Base-by-base conservation (phyloP, 2,329 filamentous ascomycete species). In the Ophiocordyceps camponoti-floridani region DNA sequence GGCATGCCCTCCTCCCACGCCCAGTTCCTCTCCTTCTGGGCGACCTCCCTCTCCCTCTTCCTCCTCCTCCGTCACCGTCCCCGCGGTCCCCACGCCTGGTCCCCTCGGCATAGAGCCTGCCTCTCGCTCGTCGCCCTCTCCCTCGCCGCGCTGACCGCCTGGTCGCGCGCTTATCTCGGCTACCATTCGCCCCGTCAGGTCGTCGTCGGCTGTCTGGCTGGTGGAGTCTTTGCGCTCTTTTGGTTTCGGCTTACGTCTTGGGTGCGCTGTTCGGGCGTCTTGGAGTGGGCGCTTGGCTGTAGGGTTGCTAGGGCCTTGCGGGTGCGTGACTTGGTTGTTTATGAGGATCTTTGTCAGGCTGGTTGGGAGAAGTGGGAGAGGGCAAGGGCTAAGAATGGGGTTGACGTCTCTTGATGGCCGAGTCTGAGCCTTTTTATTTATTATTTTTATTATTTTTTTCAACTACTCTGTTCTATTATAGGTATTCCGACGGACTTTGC, bases 1-100 rank as follows among this genome's bases (percentile, higher is more conserved):
- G 93, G 91, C 54, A 98, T 98, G 93, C 91, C 91, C 44, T 73
- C 68, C 41, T 95, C 88, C 35, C 91, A 98, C 64, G 84, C 91
- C 9, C 91, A 98, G 66, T 98, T 95, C 60, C 83, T 89, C 48
- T 75, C 82, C 46, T 98, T 86, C 68, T 96, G 94, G 73, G 82
- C 85, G 47, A 66, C 94, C 46, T 91, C 84, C 49, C 66, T 96
- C 47, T 70, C 77, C 23, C 69, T 98, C 18, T 96, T 96, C 66
- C 72, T 98, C 41, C 72, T 94, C 41, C 67, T 88, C 48, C 76
- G 89, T 48, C 87, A 94, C 61, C 68, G 70, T 5, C 81, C 82
- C 45, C 58, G 58, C 65, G 53, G 23, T 3, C 23, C 23, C 23
- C 23, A 23, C 46, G 46, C 45, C 44, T 75, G 81, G 62, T 72